Percentiles rank a stretch among this genome's conserved stretches.
Conservation (phyloP, 495 filamentous ascomycete genomes). For the Haplographium delicatum region DNA sequence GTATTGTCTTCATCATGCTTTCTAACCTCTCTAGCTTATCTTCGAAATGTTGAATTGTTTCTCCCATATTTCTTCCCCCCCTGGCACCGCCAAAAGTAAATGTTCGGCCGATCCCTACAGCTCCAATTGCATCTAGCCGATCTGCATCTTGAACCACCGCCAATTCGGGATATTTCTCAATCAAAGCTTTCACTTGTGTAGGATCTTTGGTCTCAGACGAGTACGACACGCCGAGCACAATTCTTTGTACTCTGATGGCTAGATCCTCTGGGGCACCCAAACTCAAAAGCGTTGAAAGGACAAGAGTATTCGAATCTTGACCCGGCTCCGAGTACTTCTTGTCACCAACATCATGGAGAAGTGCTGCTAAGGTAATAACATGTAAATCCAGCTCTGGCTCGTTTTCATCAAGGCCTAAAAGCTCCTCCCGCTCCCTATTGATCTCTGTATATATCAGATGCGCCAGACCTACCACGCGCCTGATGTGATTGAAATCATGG, state of each 20-base stretch:
- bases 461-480: constrained; percentile 71
- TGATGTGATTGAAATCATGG: constrained; percentile 80
- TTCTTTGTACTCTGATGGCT: constrained; percentile 57
- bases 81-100: constrained; percentile 70
- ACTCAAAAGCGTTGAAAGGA: constrained; percentile 52
- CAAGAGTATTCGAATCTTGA: constrained; percentile 47
- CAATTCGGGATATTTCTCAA: constrained; percentile 63
- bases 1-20: constrained; percentile 77
- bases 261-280: constrained; percentile 48
- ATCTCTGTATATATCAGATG: constrained; percentile 45
- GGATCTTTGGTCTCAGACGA: constrained; percentile 64
- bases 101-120: constrained; percentile 70
- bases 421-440: constrained; percentile 31
- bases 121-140: constrained; percentile 81
- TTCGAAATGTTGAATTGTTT: constrained; percentile 66
- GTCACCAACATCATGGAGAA: constrained; percentile 86
- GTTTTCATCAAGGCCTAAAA: constrained; percentile 14
- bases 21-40: constrained; percentile 73
- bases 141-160: constrained; percentile 89
- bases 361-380: constrained; percentile 64
- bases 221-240: constrained; percentile 73
- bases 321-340: constrained; percentile 63
- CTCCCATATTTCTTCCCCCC: constrained; percentile 43
- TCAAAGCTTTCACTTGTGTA: constrained; percentile 29
- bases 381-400: constrained; percentile 42